Base-by-base conservation (phyloP, 2,329 filamentous ascomycete species). In the Torrubiella hemipterigena region DNA sequence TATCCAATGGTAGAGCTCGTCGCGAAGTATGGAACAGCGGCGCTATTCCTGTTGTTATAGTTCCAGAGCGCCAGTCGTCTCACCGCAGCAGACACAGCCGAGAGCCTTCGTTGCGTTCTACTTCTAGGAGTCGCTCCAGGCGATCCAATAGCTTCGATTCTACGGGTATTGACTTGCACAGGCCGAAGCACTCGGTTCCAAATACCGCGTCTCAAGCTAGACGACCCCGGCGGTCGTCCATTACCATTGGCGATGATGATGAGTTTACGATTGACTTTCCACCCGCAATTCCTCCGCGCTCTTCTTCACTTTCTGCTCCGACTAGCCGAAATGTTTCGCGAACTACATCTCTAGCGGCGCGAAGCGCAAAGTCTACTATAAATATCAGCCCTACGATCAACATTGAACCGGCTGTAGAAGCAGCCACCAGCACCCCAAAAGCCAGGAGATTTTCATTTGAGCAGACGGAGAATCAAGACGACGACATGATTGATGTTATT, bases 261-360 rank as follows among this genome's bases (percentile, higher is more conserved):
- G 61, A 67, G 41, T 60, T 68, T 17, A 77, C 72, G 0, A 69
- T 75, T 33, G 73, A 77, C 47, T 74, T 63, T 34, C 67, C 73
- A 8, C 74, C 73, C 8, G 53, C 56, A 7, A 64, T 77, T 19
- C 73, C 73, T 1, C 48, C 56, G 20, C 64, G 73, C 26, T 65
- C 65, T 24, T 77, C 74, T 2, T 78, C 73, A 11, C 55, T 77
- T 7, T 78, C 74, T 4, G 73, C 73, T 2, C 69, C 72, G 3
- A 75, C 71, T 2, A 78, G 72, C 44, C 61, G 69, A 24, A 73
- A 73, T 41, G 56, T 48, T 6, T 73, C 68, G 9, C 56, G 69
- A 18, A 56, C 65, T 8, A 64, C 59, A 4, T 77, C 73, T 1
- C 46, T 77, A 35, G 76, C 72, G 5, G 55, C 67, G 0, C 71